Base-by-base conservation (phyloP, 1,284 basidiomycete species). In the Ceratobasidium sp. region DNA sequence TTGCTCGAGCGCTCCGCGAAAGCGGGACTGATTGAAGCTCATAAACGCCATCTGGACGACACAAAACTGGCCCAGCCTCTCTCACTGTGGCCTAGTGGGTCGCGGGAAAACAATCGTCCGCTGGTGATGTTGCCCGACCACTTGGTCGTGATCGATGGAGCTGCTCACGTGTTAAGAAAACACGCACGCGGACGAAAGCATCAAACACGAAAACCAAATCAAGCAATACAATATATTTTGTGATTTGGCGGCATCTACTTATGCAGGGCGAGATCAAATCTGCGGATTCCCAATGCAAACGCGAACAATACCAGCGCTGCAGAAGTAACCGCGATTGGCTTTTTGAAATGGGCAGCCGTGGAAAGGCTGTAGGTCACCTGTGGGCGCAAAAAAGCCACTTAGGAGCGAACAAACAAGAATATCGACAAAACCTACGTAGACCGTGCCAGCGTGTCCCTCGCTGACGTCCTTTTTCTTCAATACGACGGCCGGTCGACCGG, bases 311-410 rank as follows among this genome's bases (percentile, higher is more conserved):
- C 83, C 71, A 91, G 81, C 79, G 91, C 87, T 8, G 87, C 90
- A 42, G 83, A 83, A 25, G 89, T 86, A 44, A 94, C 90, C 8
- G 87, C 87, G 38, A 93, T 72, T 0, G 93, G 92, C 81, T 98
- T 98, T 80, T 89, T 90, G 72, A 96, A 80, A 78, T 93, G 89
- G 25, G 92, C 90, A 36, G 84, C 83, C 72, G 89, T 79, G 5
- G 92, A 87, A 54, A 95, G 90, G 76, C 85, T 88, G 85, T 98
- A 98, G 48, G 89, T 88, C 73, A 96, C 90, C 94, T 96, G 75
- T 8, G 49, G 28, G 5, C 21, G 25, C 54, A 69, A 44, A 59
- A 36, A 64, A 64, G 72, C 75, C 74, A 18, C 73, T 80, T 4
- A 77, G 28, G 25, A 70, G 38, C 0, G 60, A 63, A 40, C 75